These are phyloP conservation scores for Ceratobasidium sp. DNA, from an alignment of 1,284 basidiomycete species.

Conservation along the genomic window DNA sequence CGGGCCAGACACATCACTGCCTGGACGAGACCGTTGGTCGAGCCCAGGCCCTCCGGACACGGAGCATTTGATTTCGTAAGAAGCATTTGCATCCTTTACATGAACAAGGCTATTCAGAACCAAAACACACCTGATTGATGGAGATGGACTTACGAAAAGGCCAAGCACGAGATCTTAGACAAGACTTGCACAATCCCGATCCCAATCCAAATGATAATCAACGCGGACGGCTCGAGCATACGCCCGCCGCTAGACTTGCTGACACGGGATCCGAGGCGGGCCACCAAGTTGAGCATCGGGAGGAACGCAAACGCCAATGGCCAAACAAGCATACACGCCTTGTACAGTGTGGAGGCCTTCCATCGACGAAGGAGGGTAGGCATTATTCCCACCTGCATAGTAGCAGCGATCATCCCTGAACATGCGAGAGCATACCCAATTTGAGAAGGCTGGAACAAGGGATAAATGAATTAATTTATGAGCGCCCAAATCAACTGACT, in stretches of 20 bases:
- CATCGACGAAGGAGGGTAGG: constrained; percentile 57
- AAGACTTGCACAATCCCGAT: constrained; percentile 53
- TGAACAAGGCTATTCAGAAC: background rate
- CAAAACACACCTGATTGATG: background rate
- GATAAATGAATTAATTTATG: background rate
- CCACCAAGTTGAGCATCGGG: constrained; percentile 59
- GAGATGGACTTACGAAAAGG: constrained; percentile 52
- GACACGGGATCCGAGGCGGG: constrained; percentile 47
- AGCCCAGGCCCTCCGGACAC: constrained; percentile 60
- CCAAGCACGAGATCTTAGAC: constrained; percentile 54
- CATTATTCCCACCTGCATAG: constrained; percentile 59
- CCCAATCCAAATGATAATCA: constrained; percentile 54
- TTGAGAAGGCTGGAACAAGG: constrained; percentile 58
- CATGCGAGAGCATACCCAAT: constrained; percentile 66
- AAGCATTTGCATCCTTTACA: constrained; percentile 64
- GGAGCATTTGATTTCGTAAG: constrained; percentile 65
- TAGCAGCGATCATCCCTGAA: constrained; percentile 55
- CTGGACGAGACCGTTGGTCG: constrained; percentile 68
- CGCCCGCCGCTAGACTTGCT: background rate
- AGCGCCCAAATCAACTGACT: constrained; percentile 23
- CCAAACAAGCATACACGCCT: constrained; percentile 58
- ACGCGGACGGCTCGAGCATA: background rate
- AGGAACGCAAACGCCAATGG: constrained; percentile 56
- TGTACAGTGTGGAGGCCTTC: constrained; percentile 56
- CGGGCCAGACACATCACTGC: constrained; percentile 66